A percentile compares a stretch with the other conserved stretches of the same genome.
Conservation (phyloP, 2,329 filamentous ascomycete genomes). For the Neopestalotiopsis clavispora region DNA sequence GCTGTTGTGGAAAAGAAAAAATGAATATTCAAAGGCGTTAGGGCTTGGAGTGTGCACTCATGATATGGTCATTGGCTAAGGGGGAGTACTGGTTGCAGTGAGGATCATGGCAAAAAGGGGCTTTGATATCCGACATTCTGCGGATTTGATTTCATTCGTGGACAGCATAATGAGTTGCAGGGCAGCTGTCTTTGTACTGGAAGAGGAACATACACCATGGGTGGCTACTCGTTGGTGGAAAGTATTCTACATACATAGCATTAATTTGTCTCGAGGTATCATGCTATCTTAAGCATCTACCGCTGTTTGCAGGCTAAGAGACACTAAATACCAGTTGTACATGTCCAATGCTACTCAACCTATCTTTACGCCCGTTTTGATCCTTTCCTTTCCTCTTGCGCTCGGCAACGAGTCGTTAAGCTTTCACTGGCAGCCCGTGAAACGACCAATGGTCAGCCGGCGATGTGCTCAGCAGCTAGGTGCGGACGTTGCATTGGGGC, state of each 20-base stretch:
- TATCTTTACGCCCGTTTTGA: not conserved
- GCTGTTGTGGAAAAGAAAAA: not conserved
- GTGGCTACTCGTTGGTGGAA: not conserved
- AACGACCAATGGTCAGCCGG: too few relatives aligned
- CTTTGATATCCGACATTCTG: slow-evolving; percentile 12
- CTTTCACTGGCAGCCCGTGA: too few relatives aligned
- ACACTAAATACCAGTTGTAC: not conserved
- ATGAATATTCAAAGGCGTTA: not conserved
- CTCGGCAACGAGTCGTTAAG: not conserved
- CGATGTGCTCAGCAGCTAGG: too few relatives aligned
- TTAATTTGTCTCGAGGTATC: not conserved
- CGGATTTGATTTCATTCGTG: slow-evolving; percentile 12
- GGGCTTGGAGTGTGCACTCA: slow-evolving; percentile 15
- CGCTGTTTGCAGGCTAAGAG: not conserved
- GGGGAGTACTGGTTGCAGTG: slow-evolving; percentile 11
- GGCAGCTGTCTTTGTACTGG: not conserved
- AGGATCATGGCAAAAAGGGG: slow-evolving; percentile 6
- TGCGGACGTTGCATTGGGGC: too few relatives aligned
- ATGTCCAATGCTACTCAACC: not conserved
- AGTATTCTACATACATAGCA: not conserved
- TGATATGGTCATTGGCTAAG: slow-evolving; percentile 2
- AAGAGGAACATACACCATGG: not conserved
- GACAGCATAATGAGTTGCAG: not conserved
- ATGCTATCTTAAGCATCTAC: not conserved
- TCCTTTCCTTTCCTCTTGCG: not conserved